phyloP scores from a whole-genome alignment of 768 basidiomycete genomes.

The Auricularia heimuer region DNA sequence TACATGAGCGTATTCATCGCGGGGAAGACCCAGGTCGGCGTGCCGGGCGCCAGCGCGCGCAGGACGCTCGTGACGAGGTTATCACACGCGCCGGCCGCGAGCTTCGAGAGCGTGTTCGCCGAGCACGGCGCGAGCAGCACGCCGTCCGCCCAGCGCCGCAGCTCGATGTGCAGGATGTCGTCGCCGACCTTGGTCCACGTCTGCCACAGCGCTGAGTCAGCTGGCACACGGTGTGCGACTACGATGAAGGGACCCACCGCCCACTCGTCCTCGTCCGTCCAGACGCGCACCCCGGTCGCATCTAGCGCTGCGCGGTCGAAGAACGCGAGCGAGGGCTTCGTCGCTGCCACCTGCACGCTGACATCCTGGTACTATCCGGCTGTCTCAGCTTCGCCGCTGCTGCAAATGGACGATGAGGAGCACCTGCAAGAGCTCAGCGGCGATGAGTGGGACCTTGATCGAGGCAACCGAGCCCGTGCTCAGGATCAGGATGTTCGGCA shows the following conservation, averaged over 20 bases:
- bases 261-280: slow-evolving; percentile 94
- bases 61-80: slow-evolving; percentile 78
- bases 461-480: slow-evolving; percentile 94
- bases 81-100: slow-evolving; percentile 81
- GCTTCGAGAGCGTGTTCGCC: slow-evolving; percentile 93
- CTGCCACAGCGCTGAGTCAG: slow-evolving; percentile 27
- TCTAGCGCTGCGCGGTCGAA: slow-evolving; percentile 48
- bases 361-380: slow-evolving; percentile 55
- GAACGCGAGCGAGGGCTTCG: slow-evolving; percentile 69
- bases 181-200: slow-evolving; percentile 69
- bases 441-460: slow-evolving; percentile 87
- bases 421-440: slow-evolving; percentile 58
- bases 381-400: slow-evolving; percentile 6
- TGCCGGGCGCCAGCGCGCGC: slow-evolving; percentile 72
- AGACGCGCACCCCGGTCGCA: slow-evolving; percentile 50
- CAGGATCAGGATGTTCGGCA: slow-evolving; percentile 59
- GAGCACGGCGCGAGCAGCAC: slow-evolving; percentile 94
- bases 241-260: slow-evolving; percentile 37
- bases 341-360: slow-evolving; percentile 75
- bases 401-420: slow-evolving; percentile 15
- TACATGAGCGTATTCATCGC: slow-evolving; percentile 99
- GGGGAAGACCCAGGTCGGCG: slow-evolving; percentile 85
- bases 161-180: slow-evolving; percentile 93
- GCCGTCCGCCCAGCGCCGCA: slow-evolving; percentile 88
- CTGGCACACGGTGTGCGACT: not conserved